Percentiles rank a stretch among this genome's conserved stretches.
Conservation (phyloP, 176 grass and related monocot species). For the Saccharum spontaneum region DNA sequence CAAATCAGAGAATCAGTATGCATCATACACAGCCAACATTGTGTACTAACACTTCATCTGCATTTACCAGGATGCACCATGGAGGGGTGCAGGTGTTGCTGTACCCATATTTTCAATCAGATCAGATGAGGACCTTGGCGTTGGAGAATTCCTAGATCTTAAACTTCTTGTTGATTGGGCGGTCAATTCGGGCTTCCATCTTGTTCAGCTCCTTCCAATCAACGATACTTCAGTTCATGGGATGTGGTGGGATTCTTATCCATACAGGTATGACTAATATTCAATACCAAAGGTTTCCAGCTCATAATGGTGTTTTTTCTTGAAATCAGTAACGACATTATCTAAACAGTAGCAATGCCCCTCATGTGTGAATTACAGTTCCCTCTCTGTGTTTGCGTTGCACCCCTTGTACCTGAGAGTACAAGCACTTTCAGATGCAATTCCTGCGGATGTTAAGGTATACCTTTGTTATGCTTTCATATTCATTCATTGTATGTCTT, state of each 20-base stretch:
- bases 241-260: conserved; percentile 99
- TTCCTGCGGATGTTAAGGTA: conserved; percentile 84
- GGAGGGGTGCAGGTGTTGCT: conserved; percentile 96
- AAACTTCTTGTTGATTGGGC: conserved; percentile 97
- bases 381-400: conserved; percentile 93
- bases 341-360: conserved; percentile 26
- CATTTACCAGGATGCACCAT: conserved; percentile 72
- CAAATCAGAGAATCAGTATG: conserved; percentile 13
- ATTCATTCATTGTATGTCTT: conserved; percentile 7
- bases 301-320: not conserved
- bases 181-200: conserved; percentile 90
- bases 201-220: conserved; percentile 92
- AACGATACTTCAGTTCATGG: conserved; percentile 92
- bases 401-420: conserved; percentile 96
- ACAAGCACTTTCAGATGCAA: conserved; percentile 78
- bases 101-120: conserved; percentile 91
- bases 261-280: conserved; percentile 69
- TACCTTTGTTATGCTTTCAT: conserved; percentile 26
- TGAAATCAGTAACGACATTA: conserved; percentile 9
- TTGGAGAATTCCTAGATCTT: conserved; percentile 98
- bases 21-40: not conserved
- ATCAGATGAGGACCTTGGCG: conserved; percentile 83
- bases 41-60: conserved; percentile 33
- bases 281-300: not conserved
- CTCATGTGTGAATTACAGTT: conserved; percentile 57